phyloP scores from a whole-genome alignment of 139 green algal genomes.

The Coelastrella sp. region DNA sequence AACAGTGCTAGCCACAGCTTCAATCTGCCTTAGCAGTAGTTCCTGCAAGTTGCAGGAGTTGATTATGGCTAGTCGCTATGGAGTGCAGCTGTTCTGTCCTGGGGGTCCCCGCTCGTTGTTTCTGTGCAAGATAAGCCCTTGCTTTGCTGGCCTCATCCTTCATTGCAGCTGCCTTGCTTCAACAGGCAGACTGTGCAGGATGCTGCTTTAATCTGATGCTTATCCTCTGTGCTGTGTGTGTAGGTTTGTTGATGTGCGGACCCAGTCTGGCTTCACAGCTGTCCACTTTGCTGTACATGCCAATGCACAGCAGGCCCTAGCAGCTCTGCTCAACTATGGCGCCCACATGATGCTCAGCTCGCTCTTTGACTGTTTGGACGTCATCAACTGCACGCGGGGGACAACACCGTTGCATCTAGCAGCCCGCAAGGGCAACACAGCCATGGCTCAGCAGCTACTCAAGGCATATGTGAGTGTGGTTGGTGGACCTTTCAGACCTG shows the following conservation, averaged over 20 bases:
- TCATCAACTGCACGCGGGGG: slow-evolving; percentile 45
- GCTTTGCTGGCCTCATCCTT: too few relatives aligned
- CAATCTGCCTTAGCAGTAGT: background rate
- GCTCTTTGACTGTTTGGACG: slow-evolving; percentile 41
- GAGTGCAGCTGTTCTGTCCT: too few relatives aligned
- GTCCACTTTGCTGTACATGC: slow-evolving; percentile 60
- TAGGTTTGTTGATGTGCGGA: slow-evolving; percentile 46
- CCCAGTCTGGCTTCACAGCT: slow-evolving; percentile 42
- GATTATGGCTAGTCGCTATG: background rate
- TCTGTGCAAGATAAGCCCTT: too few relatives aligned
- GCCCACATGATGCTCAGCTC: slow-evolving; percentile 26
- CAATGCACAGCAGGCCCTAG: slow-evolving; percentile 14
- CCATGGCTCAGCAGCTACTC: slow-evolving; percentile 45
- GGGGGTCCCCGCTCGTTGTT: background rate
- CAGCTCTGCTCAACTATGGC: slow-evolving; percentile 19
- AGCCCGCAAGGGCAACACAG: slow-evolving; percentile 26
- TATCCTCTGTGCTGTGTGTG: background rate
- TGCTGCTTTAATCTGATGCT: background rate
- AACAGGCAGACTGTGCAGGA: too few relatives aligned
- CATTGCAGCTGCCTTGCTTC: too few relatives aligned
- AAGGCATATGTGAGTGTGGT: slow-evolving; percentile 30
- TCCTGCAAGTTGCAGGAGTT: background rate
- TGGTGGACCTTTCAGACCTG: too few relatives aligned
- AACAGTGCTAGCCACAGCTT: background rate
- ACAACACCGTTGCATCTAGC: slow-evolving; percentile 60